Conservation (phyloP, 495 filamentous ascomycete genomes). For the Staphylotrichum tortipilum region DNA sequence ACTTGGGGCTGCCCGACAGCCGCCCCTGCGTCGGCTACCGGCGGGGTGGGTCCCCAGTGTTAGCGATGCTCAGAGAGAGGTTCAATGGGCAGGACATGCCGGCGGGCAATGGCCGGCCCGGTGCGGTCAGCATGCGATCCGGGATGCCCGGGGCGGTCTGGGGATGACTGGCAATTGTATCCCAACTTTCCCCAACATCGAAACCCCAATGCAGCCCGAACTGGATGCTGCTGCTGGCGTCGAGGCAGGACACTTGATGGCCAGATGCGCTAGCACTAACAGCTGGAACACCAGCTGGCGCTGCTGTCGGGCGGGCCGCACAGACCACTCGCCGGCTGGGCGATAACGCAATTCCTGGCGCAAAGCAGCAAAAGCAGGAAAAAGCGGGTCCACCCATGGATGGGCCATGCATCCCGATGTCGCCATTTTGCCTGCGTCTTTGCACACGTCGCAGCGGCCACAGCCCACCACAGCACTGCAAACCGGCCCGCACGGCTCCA, state of each 20-base stretch:
- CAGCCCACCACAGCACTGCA: too few species aligned
- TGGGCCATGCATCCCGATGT: slow-evolving; percentile 22
- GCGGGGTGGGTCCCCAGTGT: not conserved
- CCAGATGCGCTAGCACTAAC: slow-evolving; percentile 1
- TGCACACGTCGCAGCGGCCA: slow-evolving; percentile 8
- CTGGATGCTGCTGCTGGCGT: not conserved
- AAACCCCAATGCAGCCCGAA: not conserved
- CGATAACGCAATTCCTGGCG: slow-evolving; percentile 31
- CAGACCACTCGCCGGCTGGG: slow-evolving; percentile 12
- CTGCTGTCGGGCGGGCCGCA: slow-evolving; percentile 5
- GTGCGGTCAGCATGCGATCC: too few species aligned
- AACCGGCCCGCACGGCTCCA: too few species aligned
- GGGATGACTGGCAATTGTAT: too few species aligned
- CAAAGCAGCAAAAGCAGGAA: slow-evolving; percentile 29
- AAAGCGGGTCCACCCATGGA: slow-evolving; percentile 21
- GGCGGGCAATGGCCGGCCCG: too few species aligned
- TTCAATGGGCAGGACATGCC: not conserved
- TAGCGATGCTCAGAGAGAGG: not conserved
- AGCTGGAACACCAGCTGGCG: slow-evolving; percentile 16
- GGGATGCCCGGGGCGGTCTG: too few species aligned
- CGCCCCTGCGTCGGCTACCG: not conserved
- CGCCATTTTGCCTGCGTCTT: slow-evolving; percentile 24
- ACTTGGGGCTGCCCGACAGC: not conserved
- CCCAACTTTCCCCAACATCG: not conserved
- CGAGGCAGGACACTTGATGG: too few species aligned